phyloP scores from a whole-genome alignment of 306 rosid species.

The Sechiopsis laciniata region DNA sequence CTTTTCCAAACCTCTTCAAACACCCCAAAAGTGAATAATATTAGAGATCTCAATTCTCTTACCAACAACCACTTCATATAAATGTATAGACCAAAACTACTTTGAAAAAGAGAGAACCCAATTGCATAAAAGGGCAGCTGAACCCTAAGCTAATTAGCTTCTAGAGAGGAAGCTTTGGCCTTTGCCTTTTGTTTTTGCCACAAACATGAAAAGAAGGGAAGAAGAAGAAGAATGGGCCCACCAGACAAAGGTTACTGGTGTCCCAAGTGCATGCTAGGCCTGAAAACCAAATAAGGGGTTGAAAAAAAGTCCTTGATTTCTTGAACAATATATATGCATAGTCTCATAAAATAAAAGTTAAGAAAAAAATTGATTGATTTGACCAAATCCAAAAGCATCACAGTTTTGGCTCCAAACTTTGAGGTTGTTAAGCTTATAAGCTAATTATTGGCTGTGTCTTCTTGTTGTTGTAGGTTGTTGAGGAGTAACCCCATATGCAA shows the following conservation, averaged over 20 bases:
- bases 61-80: too few relatives aligned
- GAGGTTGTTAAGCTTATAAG: conserved; percentile 12
- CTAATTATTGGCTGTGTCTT: not conserved
- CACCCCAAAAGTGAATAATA: too few relatives aligned
- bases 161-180: conserved; percentile 9
- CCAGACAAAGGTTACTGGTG: conserved; percentile 15
- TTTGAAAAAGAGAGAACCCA: not conserved
- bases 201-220: conserved; percentile 20
- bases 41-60: too few relatives aligned
- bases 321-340: not conserved
- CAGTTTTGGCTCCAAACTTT: not conserved
- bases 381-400: conserved; percentile 8
- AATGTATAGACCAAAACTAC: not conserved
- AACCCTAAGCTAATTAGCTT: not conserved
- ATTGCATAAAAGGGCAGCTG: not conserved
- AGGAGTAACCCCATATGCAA: too few relatives aligned
- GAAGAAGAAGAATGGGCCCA: conserved; percentile 5
- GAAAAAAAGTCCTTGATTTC: not conserved
- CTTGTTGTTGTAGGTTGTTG: not conserved
- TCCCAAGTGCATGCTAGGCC: not conserved
- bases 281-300: not conserved
- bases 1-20: too few relatives aligned
- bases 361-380: not conserved
- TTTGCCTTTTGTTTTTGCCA: not conserved
- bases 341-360: not conserved